Conservation (phyloP, 352 stramenopile genomes). For the Globisporangium okanoganense region DNA sequence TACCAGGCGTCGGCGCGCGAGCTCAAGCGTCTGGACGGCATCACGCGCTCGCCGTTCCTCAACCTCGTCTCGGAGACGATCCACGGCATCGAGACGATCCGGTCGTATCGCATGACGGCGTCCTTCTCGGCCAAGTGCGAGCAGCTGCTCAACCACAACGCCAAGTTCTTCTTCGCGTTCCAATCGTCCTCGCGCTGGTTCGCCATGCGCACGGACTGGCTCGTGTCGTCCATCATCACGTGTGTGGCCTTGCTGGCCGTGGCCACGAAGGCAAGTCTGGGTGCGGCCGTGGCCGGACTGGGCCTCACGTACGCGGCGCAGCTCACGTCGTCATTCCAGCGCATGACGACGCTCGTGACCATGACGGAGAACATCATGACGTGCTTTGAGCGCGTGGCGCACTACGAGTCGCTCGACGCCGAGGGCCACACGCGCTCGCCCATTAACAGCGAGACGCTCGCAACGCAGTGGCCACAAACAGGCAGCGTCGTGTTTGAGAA, state of each 20-base stretch:
- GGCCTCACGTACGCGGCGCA: slow-evolving; percentile 86
- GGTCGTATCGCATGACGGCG: slow-evolving; percentile 28
- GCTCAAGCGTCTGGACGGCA: slow-evolving; percentile 91
- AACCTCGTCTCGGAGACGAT: slow-evolving; percentile 89
- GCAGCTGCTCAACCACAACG: slow-evolving; percentile 32
- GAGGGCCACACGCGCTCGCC: slow-evolving; percentile 54
- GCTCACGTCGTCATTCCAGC: slow-evolving; percentile 89
- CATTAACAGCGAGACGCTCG: slow-evolving; percentile 86
- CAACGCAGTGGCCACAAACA: slow-evolving; percentile 32
- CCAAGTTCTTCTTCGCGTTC: slow-evolving; percentile 34
- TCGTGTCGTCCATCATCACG: slow-evolving; percentile 24
- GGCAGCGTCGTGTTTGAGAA: slow-evolving; percentile 52
- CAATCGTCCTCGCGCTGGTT: slow-evolving; percentile 29
- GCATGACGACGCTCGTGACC: slow-evolving; percentile 82
- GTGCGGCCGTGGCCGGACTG: slow-evolving; percentile 57
- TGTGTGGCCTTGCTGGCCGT: slow-evolving; percentile 27
- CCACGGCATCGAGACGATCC: slow-evolving; percentile 89
- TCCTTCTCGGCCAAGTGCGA: slow-evolving; percentile 13
- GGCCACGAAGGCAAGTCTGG: slow-evolving; percentile 11
- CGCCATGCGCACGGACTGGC: slow-evolving; percentile 37
- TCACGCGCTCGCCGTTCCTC: slow-evolving; percentile 86
- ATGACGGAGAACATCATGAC: slow-evolving; percentile 93
- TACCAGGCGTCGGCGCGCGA: slow-evolving; percentile 71
- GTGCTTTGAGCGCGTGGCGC: slow-evolving; percentile 66
- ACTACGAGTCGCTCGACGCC: slow-evolving; percentile 25